phyloP scores from a whole-genome alignment of 306 rosid species.

The Prosopis cineraria region DNA sequence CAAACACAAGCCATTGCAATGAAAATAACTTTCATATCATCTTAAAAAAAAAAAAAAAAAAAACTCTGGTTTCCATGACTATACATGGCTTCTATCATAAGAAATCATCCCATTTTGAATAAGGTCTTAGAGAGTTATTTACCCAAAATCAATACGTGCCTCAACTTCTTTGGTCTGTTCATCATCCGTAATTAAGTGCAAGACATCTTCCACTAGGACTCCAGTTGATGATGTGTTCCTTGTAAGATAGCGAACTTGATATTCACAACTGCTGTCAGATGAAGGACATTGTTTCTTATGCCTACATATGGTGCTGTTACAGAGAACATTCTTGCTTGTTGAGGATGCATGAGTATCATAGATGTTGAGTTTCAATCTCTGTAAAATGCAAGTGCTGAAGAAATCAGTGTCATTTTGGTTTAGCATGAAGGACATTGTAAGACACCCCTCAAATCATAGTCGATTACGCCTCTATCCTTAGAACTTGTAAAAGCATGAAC shows the following conservation, averaged over 20 bases:
- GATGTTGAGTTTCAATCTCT: constrained; percentile 50
- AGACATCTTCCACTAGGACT: constrained; percentile 72
- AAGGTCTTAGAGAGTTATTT: constrained; percentile 22
- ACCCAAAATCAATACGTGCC: constrained; percentile 74
- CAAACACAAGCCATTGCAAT: constrained; percentile 3
- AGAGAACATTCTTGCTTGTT: constrained; percentile 58
- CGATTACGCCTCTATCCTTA: neutral
- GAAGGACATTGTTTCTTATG: constrained; percentile 49
- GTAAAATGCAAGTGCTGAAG: constrained; percentile 28
- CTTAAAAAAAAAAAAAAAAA: neutral
- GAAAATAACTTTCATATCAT: neutral
- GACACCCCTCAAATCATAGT: neutral
- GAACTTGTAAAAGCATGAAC: neutral
- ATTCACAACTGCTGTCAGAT: constrained; percentile 48
- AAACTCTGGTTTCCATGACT: neutral
- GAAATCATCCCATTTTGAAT: neutral
- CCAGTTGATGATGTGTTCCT: constrained; percentile 67
- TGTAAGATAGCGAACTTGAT: constrained; percentile 56
- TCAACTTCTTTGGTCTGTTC: constrained; percentile 40
- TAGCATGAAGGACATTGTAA: neutral
- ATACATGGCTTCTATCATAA: neutral
- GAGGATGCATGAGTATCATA: constrained; percentile 64
- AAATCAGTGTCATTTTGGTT: constrained; percentile 22
- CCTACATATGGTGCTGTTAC: constrained; percentile 60
- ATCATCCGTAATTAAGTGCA: constrained; percentile 70